Conservation (phyloP, 1,284 basidiomycete genomes). For the Apiotrichum montevideense region DNA sequence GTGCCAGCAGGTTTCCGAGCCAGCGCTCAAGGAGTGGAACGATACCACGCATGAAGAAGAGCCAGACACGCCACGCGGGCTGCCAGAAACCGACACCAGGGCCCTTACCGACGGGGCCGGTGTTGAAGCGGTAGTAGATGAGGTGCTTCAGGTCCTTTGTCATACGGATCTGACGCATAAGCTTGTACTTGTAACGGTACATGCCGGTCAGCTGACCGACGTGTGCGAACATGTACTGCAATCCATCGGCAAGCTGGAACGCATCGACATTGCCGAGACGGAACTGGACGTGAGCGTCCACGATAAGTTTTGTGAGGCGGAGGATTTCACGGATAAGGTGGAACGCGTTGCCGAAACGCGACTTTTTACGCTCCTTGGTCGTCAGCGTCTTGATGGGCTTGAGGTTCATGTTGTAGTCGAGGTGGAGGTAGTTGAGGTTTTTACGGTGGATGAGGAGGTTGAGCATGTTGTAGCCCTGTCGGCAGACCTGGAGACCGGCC, state of each 20-base stretch:
- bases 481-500: conserved; percentile 94
- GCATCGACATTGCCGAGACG: conserved; percentile 98
- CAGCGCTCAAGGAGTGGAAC: conserved; percentile 95
- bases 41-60: conserved; percentile 99
- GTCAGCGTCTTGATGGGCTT: conserved; percentile 99
- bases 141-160: conserved; percentile 98
- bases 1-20: conserved; percentile 94
- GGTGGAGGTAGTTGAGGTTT: conserved; percentile 81
- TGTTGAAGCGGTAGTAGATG: conserved; percentile 77
- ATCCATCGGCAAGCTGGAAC: conserved; percentile 96
- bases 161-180: conserved; percentile 99
- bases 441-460: conserved; percentile 98
- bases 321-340: conserved; percentile 97
- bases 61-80: conserved; percentile 98
- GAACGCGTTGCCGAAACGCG: conserved; percentile 97
- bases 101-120: conserved; percentile 97
- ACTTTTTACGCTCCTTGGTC: conserved; percentile 99
- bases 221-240: conserved; percentile 97
- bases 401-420: conserved; percentile 51
- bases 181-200: conserved; percentile 94
- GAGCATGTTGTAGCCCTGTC: conserved; percentile 99
- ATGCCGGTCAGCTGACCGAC: conserved; percentile 97
- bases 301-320: conserved; percentile 94
- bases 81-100: conserved; percentile 99
- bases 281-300: conserved; percentile 98